Conservation (phyloP, 352 stramenopile species). For the Pythium aphanidermatum region DNA sequence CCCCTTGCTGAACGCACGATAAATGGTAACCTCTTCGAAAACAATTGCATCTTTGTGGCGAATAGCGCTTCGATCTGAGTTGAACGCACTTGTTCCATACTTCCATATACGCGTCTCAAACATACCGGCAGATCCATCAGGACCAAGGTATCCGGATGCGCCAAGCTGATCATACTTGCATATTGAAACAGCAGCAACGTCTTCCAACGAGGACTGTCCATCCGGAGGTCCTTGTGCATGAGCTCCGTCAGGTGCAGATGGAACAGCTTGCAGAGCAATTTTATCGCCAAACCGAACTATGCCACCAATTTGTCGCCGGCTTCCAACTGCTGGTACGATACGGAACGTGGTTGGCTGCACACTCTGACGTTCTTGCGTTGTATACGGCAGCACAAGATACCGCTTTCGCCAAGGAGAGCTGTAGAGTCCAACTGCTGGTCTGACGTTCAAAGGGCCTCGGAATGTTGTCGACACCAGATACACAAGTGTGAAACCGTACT, state of each 20-base stretch:
- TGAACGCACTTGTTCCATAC: conserved; percentile 75
- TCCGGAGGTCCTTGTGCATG: no score
- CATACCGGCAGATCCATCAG: conserved; percentile 55
- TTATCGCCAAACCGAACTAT: conserved; percentile 73
- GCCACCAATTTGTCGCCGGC: conserved; percentile 48
- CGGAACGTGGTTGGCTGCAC: conserved; percentile 72
- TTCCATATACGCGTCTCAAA: conserved; percentile 87
- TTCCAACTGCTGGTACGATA: conserved; percentile 55
- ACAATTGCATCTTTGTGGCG: conserved; percentile 74
- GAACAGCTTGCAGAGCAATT: conserved; percentile 60
- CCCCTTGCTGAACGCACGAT: conserved; percentile 67
- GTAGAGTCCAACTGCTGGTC: conserved; percentile 70
- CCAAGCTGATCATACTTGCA: conserved; percentile 80
- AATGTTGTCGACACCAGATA: conserved; percentile 73
- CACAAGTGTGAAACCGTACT: conserved; percentile 63
- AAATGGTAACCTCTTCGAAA: conserved; percentile 77
- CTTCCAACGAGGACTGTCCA: not conserved
- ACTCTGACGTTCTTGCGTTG: conserved; percentile 53
- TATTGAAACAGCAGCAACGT: conserved; percentile 24
- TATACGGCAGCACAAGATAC: conserved; percentile 78
- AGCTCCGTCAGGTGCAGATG: not conserved
- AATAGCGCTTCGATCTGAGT: conserved; percentile 70
- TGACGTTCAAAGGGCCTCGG: conserved; percentile 63
- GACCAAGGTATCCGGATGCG: conserved; percentile 72
- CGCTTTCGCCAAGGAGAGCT: conserved; percentile 76